Evolutionary conservation across 257 asterid genomes (phyloP).

Genomic region (Petrea volubilis): DNA sequence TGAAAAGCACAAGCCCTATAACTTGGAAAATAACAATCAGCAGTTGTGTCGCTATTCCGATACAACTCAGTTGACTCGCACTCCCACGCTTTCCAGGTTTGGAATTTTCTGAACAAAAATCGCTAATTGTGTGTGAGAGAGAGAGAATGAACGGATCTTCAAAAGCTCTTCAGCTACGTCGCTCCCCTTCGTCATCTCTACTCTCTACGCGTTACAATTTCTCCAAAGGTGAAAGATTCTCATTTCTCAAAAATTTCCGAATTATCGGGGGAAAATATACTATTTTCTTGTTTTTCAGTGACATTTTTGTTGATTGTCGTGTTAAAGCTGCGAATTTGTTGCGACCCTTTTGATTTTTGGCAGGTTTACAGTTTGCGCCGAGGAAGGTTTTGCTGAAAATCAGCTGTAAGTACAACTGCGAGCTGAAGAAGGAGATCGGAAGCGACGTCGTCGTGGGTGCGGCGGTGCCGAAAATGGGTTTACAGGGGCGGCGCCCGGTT

Average conservation of each 20-base stretch:
- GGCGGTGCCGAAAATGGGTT: conserved; percentile 30
- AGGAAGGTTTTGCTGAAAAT: conserved; percentile 27
- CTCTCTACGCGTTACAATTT: conserved; percentile 23
- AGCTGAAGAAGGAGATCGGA: conserved; percentile 25
- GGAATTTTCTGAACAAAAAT: background rate
- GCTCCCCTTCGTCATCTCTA: conserved; percentile 26
- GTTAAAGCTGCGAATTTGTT: background rate
- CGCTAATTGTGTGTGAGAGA: background rate
- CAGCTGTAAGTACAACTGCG: conserved; percentile 24
- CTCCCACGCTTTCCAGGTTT: background rate
- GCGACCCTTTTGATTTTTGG: conserved; percentile 2
- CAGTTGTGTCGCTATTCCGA: background rate
- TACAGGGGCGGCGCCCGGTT: conserved; percentile 41
- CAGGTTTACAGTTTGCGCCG: conserved; percentile 26
- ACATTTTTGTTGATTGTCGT: background rate
- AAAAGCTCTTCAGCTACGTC: conserved; percentile 27
- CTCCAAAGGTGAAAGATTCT: conserved; percentile 22
- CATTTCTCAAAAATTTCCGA: background rate
- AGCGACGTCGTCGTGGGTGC: conserved; percentile 20
- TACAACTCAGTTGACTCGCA: background rate
- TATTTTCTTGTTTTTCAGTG: background rate
- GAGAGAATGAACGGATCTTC: conserved; percentile 27
- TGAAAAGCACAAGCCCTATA: background rate
- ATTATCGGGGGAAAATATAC: background rate
- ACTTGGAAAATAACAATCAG: background rate